These are phyloP conservation scores for Dianthus caryophyllus DNA, from an alignment of 148 eudicot genomes.

Conservation along the genomic window DNA sequence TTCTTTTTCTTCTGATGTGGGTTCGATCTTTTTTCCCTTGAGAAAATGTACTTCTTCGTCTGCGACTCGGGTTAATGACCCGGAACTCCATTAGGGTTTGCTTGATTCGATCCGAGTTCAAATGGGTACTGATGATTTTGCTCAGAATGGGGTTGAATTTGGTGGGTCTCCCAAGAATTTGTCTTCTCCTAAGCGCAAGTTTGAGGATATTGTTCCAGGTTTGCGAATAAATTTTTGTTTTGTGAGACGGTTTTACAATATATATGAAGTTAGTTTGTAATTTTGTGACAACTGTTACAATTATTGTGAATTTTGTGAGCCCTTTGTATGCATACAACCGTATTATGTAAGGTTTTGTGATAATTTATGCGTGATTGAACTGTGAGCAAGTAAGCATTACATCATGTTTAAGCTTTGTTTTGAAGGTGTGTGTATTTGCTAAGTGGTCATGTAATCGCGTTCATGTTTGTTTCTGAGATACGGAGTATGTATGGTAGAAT, in stretches of 20 bases:
- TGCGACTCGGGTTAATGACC: neutral
- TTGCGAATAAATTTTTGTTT: conserved; percentile 8
- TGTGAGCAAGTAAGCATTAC: no score
- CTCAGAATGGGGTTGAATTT: conserved; percentile 16
- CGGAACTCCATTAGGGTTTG: no score
- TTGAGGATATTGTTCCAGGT: conserved; percentile 31
- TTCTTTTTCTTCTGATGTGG: conserved; percentile 36
- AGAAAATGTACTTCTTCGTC: conserved; percentile 27
- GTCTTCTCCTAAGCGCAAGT: conserved; percentile 22
- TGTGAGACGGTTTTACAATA: neutral
- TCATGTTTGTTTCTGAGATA: no score
- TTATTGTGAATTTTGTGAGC: no score
- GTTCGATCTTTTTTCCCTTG: conserved; percentile 68
- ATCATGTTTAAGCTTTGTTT: no score
- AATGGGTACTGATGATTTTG: conserved; percentile 17
- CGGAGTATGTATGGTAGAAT: no score
- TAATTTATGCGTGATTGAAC: no score
- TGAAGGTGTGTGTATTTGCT: no score
- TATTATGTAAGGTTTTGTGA: no score
- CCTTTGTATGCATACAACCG: no score
- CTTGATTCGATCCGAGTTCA: conserved; percentile 9
- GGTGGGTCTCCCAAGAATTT: conserved; percentile 18
- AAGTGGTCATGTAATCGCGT: no score
- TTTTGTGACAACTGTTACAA: neutral
- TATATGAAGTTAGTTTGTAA: neutral